Percentiles rank a stretch among this genome's conserved stretches.
Evolutionary conservation across 2,329 filamentous ascomycete genomes (phyloP).

Genomic region (Onygenales sp.): DNA sequence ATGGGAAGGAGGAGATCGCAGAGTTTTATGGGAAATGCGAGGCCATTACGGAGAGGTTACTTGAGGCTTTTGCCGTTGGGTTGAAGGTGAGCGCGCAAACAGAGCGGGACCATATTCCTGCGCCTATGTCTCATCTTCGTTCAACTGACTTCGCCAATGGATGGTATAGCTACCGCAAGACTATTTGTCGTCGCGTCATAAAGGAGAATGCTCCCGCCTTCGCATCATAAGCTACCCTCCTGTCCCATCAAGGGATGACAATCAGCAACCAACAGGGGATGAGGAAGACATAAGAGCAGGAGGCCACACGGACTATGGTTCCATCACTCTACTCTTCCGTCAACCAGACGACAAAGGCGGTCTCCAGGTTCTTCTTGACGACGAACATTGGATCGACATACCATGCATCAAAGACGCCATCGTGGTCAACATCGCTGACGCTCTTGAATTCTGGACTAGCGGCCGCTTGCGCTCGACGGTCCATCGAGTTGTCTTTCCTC

Average conservation of each 20-base stretch:
- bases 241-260: neutral
- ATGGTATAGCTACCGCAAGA: neutral
- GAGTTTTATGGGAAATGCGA: neutral
- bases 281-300: slow-evolving; percentile 65
- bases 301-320: slow-evolving; percentile 79
- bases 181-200: neutral
- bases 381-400: slow-evolving; percentile 52
- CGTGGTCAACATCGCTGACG: neutral
- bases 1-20: neutral
- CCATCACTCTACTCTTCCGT: slow-evolving; percentile 59
- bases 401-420: slow-evolving; percentile 45
- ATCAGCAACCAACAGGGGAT: neutral
- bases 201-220: neutral
- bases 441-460: neutral
- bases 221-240: neutral
- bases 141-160: neutral
- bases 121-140: neutral
- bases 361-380: slow-evolving; percentile 63
- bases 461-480: neutral
- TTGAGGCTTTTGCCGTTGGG: neutral
- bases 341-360: slow-evolving; percentile 75
- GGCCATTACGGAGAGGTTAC: neutral
- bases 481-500: neutral
- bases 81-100: neutral
- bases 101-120: too few species aligned